These are phyloP conservation scores for Stephania japonica DNA, from an alignment of 164 flowering plant species.

Conservation along the genomic window DNA sequence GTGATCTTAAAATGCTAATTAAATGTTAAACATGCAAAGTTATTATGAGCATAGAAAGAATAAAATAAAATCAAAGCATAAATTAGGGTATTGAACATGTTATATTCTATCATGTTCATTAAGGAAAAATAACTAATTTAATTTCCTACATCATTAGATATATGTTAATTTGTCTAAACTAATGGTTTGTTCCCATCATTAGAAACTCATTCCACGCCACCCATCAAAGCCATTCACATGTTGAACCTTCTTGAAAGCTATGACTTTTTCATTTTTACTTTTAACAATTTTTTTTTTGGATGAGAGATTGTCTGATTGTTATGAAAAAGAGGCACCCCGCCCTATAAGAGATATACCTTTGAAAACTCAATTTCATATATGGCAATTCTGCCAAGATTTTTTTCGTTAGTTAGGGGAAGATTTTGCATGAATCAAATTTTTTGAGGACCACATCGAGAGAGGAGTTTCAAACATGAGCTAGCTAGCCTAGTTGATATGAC, in stretches of 20 bases:
- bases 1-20: neutral
- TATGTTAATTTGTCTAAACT: neutral
- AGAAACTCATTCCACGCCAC: constrained; percentile 13
- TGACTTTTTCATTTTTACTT: no score
- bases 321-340: no score
- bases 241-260: neutral
- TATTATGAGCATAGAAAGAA: neutral
- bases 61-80: neutral
- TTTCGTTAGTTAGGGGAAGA: no score
- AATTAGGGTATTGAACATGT: constrained; percentile 19
- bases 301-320: no score
- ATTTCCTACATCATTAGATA: neutral
- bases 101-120: constrained; percentile 18
- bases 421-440: no score
- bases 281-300: no score
- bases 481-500: no score
- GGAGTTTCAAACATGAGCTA: no score
- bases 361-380: no score
- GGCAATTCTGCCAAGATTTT: no score
- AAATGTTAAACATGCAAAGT: neutral
- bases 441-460: no score
- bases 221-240: neutral
- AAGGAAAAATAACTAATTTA: constrained; percentile 2
- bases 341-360: no score
- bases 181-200: constrained; percentile 14